A percentile compares a stretch with the other conserved stretches of the same genome.
Conservation (phyloP, 495 filamentous ascomycete species). For the Podospora conica region DNA sequence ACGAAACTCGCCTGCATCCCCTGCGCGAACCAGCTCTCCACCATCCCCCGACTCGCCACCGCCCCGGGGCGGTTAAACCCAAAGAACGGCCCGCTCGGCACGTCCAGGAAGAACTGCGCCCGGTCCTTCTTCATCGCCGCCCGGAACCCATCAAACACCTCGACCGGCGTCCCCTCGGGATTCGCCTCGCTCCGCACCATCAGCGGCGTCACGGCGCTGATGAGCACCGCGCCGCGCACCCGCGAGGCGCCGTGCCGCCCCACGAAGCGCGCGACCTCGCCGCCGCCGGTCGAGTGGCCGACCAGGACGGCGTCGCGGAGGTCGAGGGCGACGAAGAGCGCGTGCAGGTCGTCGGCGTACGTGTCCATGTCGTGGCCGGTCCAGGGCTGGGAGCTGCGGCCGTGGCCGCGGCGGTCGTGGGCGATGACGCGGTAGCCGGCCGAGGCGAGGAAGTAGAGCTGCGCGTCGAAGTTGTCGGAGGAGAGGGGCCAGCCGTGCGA, state of each 20-base stretch:
- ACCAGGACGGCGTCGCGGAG: conserved; percentile 32
- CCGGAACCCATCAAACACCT: conserved; percentile 36
- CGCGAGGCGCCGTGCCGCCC: conserved; percentile 29
- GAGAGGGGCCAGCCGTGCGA: conserved; percentile 40
- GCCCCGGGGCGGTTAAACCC: conserved; percentile 35
- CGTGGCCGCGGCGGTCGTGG: conserved; percentile 41
- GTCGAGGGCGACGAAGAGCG: conserved; percentile 32
- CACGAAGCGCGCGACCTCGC: conserved; percentile 34
- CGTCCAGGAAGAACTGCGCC: conserved; percentile 36
- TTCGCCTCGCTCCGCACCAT: conserved; percentile 31
- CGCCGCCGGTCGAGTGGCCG: conserved; percentile 40
- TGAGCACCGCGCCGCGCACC: conserved; percentile 34
- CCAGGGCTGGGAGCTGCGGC: conserved; percentile 39
- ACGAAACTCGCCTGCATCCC: conserved; percentile 38
- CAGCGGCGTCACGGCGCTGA: conserved; percentile 34
- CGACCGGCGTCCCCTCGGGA: conserved; percentile 28
- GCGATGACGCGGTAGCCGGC: conserved; percentile 38
- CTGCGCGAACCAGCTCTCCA: conserved; percentile 38
- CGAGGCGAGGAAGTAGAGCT: conserved; percentile 36
- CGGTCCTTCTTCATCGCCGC: conserved; percentile 31
- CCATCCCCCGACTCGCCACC: conserved; percentile 31
- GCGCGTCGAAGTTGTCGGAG: conserved; percentile 39
- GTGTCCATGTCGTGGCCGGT: conserved; percentile 35
- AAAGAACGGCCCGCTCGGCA: conserved; percentile 41
- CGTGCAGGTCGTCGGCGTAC: conserved; percentile 34